Evolutionary conservation across 306 rosid species (phyloP).

Genomic region (Malus asiatica): DNA sequence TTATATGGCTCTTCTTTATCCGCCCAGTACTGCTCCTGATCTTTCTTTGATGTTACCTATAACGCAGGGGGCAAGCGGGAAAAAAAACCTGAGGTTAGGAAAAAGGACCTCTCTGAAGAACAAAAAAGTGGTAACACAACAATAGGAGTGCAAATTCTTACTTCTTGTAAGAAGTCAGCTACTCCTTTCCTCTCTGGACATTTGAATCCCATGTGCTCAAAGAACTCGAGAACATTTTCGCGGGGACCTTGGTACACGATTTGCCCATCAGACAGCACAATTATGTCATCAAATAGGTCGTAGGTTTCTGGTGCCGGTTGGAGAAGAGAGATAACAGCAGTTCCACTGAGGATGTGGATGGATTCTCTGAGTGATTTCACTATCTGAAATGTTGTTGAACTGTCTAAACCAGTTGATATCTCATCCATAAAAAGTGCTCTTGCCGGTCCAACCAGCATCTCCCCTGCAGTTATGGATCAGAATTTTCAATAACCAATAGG

Average conservation of each 20-base stretch:
- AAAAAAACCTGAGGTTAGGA: neutral
- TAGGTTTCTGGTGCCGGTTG: slow-evolving; percentile 63
- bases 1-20: slow-evolving; percentile 23
- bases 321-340: slow-evolving; percentile 40
- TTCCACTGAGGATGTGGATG: slow-evolving; percentile 43
- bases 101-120: neutral
- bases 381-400: slow-evolving; percentile 48
- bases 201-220: slow-evolving; percentile 37
- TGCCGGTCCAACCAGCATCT: slow-evolving; percentile 55
- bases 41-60: slow-evolving; percentile 37
- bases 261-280: slow-evolving; percentile 49
- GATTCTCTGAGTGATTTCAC: slow-evolving; percentile 37
- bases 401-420: slow-evolving; percentile 56
- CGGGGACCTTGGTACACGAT: slow-evolving; percentile 54
- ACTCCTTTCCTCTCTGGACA: slow-evolving; percentile 57
- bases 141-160: neutral
- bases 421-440: slow-evolving; percentile 48
- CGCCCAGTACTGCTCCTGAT: slow-evolving; percentile 43
- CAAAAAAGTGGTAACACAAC: neutral
- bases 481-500: neutral
- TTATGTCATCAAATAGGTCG: slow-evolving; percentile 44
- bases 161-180: slow-evolving; percentile 56
- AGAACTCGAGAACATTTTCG: slow-evolving; percentile 36
- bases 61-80: neutral
- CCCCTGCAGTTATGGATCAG: slow-evolving; percentile 15